Evolutionary conservation across 139 green algal species (phyloP).

Genomic region (Coelastrella sp.): DNA sequence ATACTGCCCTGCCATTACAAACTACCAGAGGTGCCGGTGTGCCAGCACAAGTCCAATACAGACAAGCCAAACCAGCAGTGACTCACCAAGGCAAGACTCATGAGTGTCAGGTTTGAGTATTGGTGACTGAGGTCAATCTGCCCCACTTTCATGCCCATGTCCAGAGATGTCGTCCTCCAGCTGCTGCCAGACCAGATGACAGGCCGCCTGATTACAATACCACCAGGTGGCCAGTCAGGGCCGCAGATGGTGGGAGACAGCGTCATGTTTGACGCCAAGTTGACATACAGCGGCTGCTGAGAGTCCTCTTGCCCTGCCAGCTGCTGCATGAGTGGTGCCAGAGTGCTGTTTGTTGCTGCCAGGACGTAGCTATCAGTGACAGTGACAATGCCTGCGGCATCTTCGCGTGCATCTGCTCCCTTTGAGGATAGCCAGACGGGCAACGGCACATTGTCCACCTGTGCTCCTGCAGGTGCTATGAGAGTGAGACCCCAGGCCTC

Average conservation of each 20-base stretch:
- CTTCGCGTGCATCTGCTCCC: not conserved
- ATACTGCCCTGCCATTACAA: no score
- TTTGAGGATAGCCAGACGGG: not conserved
- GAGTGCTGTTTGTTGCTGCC: not conserved
- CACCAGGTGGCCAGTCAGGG: not conserved
- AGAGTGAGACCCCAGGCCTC: conserved; percentile 4
- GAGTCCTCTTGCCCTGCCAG: not conserved
- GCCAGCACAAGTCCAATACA: not conserved
- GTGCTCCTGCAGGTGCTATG: not conserved
- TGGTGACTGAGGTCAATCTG: conserved; percentile 5
- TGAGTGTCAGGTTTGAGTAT: conserved; percentile 13
- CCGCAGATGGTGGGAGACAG: not conserved
- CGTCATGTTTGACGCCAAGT: not conserved
- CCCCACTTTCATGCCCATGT: conserved; percentile 17
- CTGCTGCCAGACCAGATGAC: conserved; percentile 14
- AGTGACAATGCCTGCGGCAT: conserved; percentile 15
- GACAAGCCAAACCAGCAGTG: not conserved
- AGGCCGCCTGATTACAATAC: not conserved
- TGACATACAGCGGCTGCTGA: not conserved
- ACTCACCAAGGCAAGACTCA: conserved; percentile 7
- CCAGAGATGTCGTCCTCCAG: not conserved
- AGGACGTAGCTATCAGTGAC: conserved; percentile 37
- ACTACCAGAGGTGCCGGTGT: not conserved
- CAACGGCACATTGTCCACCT: not conserved
- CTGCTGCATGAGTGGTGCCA: conserved; percentile 16